Evolutionary conservation across 176 grass and related monocot species (phyloP).

Genomic region (Phyllostachys edulis): DNA sequence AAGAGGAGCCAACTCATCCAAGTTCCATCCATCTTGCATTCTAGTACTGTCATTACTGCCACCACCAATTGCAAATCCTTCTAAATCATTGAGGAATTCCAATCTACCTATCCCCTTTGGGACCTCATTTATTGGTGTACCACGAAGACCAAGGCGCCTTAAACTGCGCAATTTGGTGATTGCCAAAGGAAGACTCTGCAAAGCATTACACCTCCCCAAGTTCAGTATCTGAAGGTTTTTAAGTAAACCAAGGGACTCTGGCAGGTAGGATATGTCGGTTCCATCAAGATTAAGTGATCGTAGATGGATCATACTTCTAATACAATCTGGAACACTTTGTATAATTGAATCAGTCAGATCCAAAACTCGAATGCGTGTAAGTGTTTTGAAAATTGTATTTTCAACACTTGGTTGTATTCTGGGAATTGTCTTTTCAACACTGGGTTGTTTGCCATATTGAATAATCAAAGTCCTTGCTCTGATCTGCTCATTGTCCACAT

Average conservation of each 20-base stretch:
- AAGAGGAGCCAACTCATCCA: neutral
- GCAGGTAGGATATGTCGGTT: constrained; percentile 16
- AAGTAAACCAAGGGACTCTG: constrained; percentile 17
- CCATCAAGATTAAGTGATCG: constrained; percentile 14
- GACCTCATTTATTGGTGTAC: constrained; percentile 1
- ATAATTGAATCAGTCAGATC: neutral
- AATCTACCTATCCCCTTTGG: constrained; percentile 30
- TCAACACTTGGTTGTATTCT: neutral
- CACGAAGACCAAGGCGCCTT: neutral
- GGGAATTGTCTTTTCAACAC: neutral
- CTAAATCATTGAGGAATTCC: neutral
- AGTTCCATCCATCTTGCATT: neutral
- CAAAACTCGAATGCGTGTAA: neutral
- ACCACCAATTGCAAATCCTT: neutral
- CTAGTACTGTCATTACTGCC: neutral
- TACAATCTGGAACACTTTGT: constrained; percentile 10
- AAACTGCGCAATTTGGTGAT: constrained; percentile 26
- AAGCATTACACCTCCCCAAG: neutral
- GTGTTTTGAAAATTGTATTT: neutral
- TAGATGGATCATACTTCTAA: constrained; percentile 27
- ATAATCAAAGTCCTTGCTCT: neutral
- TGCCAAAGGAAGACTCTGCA: neutral
- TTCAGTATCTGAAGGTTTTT: constrained; percentile 38
- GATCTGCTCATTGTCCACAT: neutral
- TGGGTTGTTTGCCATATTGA: rapidly evolving